Evolutionary conservation across 345 rosid species (phyloP), one percentile per base, ranked within the genome.

Genomic region (Eucalyptus sideroxylon): DNA sequence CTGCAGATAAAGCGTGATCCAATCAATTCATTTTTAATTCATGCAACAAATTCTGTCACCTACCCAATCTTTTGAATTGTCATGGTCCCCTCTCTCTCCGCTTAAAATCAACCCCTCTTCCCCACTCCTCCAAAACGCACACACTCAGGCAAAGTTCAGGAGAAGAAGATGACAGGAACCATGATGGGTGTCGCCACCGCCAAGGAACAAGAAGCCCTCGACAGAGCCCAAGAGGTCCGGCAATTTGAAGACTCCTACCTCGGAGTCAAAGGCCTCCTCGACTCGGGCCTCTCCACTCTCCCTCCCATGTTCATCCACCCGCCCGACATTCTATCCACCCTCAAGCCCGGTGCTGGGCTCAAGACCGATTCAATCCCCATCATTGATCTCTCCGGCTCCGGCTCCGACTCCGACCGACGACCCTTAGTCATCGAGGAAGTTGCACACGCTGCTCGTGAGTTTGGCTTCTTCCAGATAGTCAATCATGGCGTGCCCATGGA

Each of bases 191-290:
- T 16, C 21, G 34, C 72, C 72, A 65, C 1, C 40, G 19, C 40
- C 10, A 8, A n/a, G 16, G 34, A 50, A 86, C 77, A 67, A n/a
- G 21, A 67, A n/a, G 21, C 67, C 11, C 87, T 91, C 88, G 93
- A 93, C 56, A 90, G 95, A 55, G 34, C 88, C 23, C 88, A 88
- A 45, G 94, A 91, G n/a, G 90, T 91, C 26, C 88, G 91, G 56
- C 87, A 87, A 44, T 94, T 93, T 89, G 94, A 95, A 45, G 96
- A 90, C 5, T 87, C 93, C 26, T 93, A 95, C 87, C 89, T 87
- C 24, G 94, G 94, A 14, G 96, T 94, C 6, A 95, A 94, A 83
- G 96, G 96, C 17, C 91, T 95, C 11, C 80, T 93, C 4, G 95
- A 93, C 88, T 89, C 93, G 1, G 96, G 95, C 86, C 34, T 94